Conservation (phyloP, 192 early-diverging fungal genomes). For the Mortierella hygrophila region DNA sequence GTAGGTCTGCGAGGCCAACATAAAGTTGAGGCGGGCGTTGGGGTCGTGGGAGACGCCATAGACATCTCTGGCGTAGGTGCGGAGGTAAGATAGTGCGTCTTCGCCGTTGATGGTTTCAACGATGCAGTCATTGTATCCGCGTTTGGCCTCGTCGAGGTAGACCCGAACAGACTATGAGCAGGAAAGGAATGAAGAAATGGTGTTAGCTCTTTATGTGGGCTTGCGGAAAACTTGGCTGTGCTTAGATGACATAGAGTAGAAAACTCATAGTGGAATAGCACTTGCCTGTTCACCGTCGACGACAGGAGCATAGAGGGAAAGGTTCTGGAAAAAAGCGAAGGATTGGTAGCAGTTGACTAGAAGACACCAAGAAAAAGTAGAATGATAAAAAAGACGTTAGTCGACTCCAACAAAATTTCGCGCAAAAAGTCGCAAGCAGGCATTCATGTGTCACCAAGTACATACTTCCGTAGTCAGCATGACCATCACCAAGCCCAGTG, state of each 20-base stretch:
- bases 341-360: constrained; percentile 16
- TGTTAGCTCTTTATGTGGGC: not conserved
- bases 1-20: constrained; percentile 3
- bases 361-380: too few species aligned
- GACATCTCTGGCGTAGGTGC: constrained; percentile 16
- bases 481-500: constrained; percentile 19
- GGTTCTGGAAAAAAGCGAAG: constrained; percentile 2
- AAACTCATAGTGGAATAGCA: too few species aligned
- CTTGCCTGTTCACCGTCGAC: constrained; percentile 27
- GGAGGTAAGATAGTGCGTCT: constrained; percentile 15
- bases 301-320: constrained; percentile 21
- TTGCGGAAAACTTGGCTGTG: not conserved
- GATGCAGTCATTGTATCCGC: constrained; percentile 17
- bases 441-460: not conserved
- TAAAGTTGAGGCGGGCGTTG: constrained; percentile 27
- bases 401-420: not conserved
- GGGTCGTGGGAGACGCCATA: constrained; percentile 4
- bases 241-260: too few species aligned
- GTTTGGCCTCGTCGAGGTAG: not conserved
- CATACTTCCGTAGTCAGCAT: constrained; percentile 26
- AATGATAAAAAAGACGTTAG: too few species aligned
- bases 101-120: constrained; percentile 30
- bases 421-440: not conserved
- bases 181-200: not conserved
- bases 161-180: constrained; percentile 9